Conservation (phyloP, 495 filamentous ascomycete species). For the Coniosporium apollinis region DNA sequence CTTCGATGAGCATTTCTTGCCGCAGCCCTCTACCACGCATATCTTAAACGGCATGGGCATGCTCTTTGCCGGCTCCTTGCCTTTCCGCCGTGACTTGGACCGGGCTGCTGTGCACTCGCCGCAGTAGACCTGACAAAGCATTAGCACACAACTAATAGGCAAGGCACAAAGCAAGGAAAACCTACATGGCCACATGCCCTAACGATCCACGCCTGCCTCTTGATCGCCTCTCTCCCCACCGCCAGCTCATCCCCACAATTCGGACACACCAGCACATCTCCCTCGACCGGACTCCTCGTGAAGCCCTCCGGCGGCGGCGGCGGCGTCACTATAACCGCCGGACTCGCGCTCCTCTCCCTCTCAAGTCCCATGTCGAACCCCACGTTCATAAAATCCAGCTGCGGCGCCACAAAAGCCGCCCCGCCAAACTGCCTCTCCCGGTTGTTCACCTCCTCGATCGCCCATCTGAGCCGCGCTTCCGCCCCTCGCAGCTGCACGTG, state of each 20-base stretch:
- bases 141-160: background rate
- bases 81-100: constrained; percentile 9
- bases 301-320: constrained; percentile 46
- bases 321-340: constrained; percentile 20
- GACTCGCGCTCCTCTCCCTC: background rate
- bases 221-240: constrained; percentile 34
- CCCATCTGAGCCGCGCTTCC: too few species aligned
- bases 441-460: too few species aligned
- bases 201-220: constrained; percentile 56
- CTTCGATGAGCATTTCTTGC: constrained; percentile 8
- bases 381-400: constrained; percentile 8
- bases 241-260: constrained; percentile 56
- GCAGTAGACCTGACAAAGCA: constrained; percentile 45
- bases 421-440: too few species aligned
- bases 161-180: constrained; percentile 5
- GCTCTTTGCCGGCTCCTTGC: constrained; percentile 11
- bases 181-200: constrained; percentile 65
- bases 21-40: constrained; percentile 23
- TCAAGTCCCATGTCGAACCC: constrained; percentile 12
- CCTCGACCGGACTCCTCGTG: constrained; percentile 43
- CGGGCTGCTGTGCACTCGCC: constrained; percentile 46
- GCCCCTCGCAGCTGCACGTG: too few species aligned
- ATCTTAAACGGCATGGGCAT: constrained; percentile 16
- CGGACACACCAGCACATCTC: constrained; percentile 51
- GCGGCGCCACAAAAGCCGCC: too few species aligned